Conservation (phyloP, 768 basidiomycete genomes). For the Neoboletus brunneissimus region DNA sequence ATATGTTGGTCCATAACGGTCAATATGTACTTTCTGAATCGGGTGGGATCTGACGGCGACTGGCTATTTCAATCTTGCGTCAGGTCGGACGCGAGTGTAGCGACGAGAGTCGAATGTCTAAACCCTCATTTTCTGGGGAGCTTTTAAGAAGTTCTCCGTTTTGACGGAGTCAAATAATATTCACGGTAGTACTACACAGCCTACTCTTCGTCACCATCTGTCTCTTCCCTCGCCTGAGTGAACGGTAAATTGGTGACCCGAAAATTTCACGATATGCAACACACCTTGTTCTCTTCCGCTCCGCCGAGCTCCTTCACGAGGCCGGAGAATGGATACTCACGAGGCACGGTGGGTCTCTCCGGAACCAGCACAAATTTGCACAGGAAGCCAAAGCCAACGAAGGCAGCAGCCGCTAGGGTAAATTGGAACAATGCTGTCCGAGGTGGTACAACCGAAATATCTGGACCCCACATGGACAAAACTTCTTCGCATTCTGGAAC, state of each 20-base stretch:
- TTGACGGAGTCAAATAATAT: slow-evolving; percentile 1
- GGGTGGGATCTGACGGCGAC: not conserved
- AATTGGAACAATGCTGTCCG: slow-evolving; percentile 64
- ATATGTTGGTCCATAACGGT: not conserved
- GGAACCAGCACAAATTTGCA: slow-evolving; percentile 55
- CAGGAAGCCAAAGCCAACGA: slow-evolving; percentile 59
- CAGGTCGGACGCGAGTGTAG: not conserved
- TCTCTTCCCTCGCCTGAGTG: slow-evolving; percentile 38
- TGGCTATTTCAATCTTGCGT: not conserved
- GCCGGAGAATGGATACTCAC: slow-evolving; percentile 76
- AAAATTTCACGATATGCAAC: slow-evolving; percentile 13
- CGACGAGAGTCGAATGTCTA: not conserved
- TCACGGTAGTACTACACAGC: slow-evolving; percentile 13
- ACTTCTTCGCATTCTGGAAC: slow-evolving; percentile 79
- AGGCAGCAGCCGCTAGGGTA: slow-evolving; percentile 55
- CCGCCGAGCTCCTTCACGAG: slow-evolving; percentile 78
- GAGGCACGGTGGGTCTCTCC: slow-evolving; percentile 62
- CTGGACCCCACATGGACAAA: slow-evolving; percentile 86
- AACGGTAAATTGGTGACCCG: slow-evolving; percentile 4
- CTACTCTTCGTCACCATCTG: slow-evolving; percentile 32
- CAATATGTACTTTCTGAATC: not conserved
- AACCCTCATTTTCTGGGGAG: slow-evolving; percentile 3
- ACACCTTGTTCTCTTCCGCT: slow-evolving; percentile 72
- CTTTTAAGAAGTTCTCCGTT: not conserved
- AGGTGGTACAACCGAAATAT: slow-evolving; percentile 61